A percentile compares a stretch with the other conserved stretches of the same genome.
Conservation (phyloP, 139 green algal genomes). For the Volvox reticuliferus region DNA sequence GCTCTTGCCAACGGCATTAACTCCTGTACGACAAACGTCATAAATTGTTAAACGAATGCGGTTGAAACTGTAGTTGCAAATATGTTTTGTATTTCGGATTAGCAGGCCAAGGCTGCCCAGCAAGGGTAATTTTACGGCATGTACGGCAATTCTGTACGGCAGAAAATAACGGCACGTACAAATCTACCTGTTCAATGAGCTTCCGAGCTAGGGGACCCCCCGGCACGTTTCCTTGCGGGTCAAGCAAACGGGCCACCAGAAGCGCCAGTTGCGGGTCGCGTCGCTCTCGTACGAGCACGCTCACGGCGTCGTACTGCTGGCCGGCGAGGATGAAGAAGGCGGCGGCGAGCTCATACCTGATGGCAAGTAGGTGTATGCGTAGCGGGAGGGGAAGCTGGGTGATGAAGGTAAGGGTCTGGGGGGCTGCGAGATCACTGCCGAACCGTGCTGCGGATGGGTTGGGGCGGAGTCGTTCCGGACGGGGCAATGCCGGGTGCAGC, state of each 20-base stretch:
- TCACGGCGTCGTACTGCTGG: conserved; percentile 68
- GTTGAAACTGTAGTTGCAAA: too few relatives aligned
- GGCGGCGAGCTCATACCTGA: conserved; percentile 80
- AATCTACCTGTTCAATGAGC: conserved; percentile 20
- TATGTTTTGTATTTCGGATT: too few relatives aligned
- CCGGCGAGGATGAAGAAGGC: conserved; percentile 91
- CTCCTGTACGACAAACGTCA: conserved; percentile 18
- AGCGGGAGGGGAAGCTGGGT: background rate
- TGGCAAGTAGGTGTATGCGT: too few relatives aligned
- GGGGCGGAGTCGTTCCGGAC: too few relatives aligned
- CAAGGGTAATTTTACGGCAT: too few relatives aligned
- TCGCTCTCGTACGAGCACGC: conserved; percentile 76
- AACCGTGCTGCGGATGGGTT: too few relatives aligned
- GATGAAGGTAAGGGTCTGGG: too few relatives aligned
- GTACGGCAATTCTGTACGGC: too few relatives aligned
- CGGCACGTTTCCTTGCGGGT: background rate
- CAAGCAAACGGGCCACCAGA: conserved; percentile 73
- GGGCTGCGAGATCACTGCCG: too few relatives aligned
- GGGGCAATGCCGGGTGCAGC: too few relatives aligned
- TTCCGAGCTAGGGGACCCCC: conserved; percentile 16
- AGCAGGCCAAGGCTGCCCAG: too few relatives aligned
- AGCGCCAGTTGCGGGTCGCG: conserved; percentile 85
- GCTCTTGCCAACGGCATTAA: conserved; percentile 40
- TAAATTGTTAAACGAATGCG: too few relatives aligned
- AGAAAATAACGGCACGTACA: background rate